Base-by-base conservation (phyloP, 306 rosid genomes). In the Macrotyloma uniflorum region DNA sequence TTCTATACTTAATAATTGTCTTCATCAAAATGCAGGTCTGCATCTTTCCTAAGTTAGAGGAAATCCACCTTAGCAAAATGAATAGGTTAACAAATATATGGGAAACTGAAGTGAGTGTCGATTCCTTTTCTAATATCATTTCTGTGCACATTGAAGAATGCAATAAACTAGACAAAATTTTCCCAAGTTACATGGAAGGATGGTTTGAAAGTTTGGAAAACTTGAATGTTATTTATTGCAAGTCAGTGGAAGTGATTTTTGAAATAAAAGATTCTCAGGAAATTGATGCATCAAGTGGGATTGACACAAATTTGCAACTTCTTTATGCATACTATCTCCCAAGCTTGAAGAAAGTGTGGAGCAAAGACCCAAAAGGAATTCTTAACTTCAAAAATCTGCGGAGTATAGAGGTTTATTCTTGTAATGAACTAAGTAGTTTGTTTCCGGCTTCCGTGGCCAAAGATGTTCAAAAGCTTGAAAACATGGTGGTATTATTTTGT, bases 161-260 rank as follows among this genome's bases (percentile, higher is more conserved):
- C 15, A 0, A 8, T 1, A 49, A 62, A 30, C 50, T 80, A 18
- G 50, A 18, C 19, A 51, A 59, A 8, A 30, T 72, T 51, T 72
- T 80, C 40, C 83, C 83, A 0, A 0, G 38, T 53, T 20, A 54
- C 70, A 73, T 43, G 75, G 14, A 51, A 14, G 79, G 79, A 32
- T 28, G 33, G 30, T 53, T 26, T 40, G 6, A 0, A 0, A 64
- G n/a, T 12, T 63, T 80, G 5, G 50, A 46, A 0, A 54, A 5
- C 10, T 20, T 80, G 30, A n/a, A 18, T 40, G 45, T 80, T 40
- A 0, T 0, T 2, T 0, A 43, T 3, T 80, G 79, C 1, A 0
- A 18, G n/a, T 50, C 50, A 30, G 79, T 80, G 49, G 51, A 51
- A 80, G 67, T 18, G 67, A 63, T 80, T 38, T 80, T 80, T 64